Evolutionary conservation across 805 yeast species (phyloP), one percentile per base, ranked within the genome.

Genomic region (Candida sithepensis): DNA sequence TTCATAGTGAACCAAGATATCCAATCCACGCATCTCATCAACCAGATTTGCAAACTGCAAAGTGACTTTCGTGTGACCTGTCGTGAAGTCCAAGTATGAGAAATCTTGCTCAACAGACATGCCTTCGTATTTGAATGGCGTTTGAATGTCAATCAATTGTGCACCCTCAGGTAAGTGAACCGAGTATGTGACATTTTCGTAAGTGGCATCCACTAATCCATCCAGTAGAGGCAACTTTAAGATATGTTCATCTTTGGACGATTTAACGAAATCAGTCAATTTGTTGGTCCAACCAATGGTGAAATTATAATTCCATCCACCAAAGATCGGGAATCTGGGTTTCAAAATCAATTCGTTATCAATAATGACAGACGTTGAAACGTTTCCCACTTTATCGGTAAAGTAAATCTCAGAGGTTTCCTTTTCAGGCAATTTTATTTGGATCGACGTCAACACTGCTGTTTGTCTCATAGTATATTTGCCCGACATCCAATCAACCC

Each of bases 261-360:
- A 58, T 56, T 69, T 81, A 44, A 87, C 71, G 55, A 75, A 83
- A 40, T 78, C 68, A 14, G 69, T 59, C 38, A 91, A 67, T 19
- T 73, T 69, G 53, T 81, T 78, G 43, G 84, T 79, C 96, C 96
- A 94, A n/a, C 98, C 98, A 56, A 92, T 67, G 20, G 98, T 94
- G 74, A 88, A 94, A 69, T 92, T 89, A 69, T 89, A 92, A 59
- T 83, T 77, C 99, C 99, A 94, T 39, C 91, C 95, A 42, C 99
- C 99, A 67, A 88, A 87, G 6, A 94, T 65, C n/a, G 99, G 99
- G 72, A 74, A 94, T 65, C 99, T 78, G 47, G 98, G 98, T 60
- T 77, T 79, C 54, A 94, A 65, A 32, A 83, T 70, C 42, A 88
- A 68, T 50, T 69, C 67, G 39, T 75, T 66, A 38, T 67, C 67